These are phyloP conservation scores for Colletotrichum sp. DNA, from an alignment of 2,329 filamentous ascomycete species.

Conservation along the genomic window DNA sequence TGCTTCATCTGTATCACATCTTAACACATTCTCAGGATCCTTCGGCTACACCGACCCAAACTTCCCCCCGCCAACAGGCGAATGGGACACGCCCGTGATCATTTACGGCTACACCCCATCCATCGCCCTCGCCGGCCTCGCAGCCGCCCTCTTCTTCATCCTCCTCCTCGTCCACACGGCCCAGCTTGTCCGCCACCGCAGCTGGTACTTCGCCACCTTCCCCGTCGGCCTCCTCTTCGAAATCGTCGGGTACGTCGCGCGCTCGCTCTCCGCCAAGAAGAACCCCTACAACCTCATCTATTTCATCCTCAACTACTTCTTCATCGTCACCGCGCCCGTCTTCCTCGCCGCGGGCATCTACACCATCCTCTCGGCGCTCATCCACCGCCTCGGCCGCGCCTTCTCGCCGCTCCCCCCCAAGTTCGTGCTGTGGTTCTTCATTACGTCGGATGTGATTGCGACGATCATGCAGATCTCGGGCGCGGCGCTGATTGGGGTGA, in stretches of 20 bases:
- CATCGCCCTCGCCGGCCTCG: conserved; percentile 48
- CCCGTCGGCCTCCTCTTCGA: conserved; percentile 51
- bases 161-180: conserved; percentile 41
- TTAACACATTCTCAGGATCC: conserved; percentile 5
- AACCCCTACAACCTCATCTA: conserved; percentile 59
- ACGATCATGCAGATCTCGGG: conserved; percentile 60
- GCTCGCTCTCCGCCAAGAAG: conserved; percentile 50
- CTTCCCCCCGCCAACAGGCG: conserved; percentile 52
- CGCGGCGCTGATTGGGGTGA: conserved; percentile 57
- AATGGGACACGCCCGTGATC: conserved; percentile 52
- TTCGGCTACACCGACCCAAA: conserved; percentile 54
- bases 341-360: conserved; percentile 63
- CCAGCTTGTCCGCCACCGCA: conserved; percentile 40
- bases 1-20: background rate
- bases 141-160: conserved; percentile 47
- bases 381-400: conserved; percentile 45
- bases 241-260: conserved; percentile 54
- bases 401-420: conserved; percentile 51
- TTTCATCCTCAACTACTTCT: conserved; percentile 66
- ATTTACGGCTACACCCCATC: conserved; percentile 56
- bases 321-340: conserved; percentile 64
- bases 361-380: conserved; percentile 56
- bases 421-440: conserved; percentile 57
- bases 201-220: conserved; percentile 53
- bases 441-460: conserved; percentile 57